These are phyloP conservation scores for Trichocomaceae sp. DNA, from an alignment of 2,329 filamentous ascomycete genomes.

Conservation along the genomic window DNA sequence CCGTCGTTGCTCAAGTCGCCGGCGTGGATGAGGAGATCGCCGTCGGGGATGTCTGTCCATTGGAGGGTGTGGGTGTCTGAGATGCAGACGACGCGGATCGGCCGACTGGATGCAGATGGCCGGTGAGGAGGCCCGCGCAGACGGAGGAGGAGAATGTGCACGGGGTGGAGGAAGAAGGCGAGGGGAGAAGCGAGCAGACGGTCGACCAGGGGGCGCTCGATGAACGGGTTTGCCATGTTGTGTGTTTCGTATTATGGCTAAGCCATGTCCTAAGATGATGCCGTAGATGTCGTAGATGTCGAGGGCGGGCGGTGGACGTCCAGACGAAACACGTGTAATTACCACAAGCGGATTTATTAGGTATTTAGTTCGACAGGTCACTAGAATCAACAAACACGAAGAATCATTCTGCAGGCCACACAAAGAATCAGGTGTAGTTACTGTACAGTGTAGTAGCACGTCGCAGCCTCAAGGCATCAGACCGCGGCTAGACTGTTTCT, in stretches of 20 bases:
- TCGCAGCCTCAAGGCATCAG: too few relatives aligned
- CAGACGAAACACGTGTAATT: too few relatives aligned
- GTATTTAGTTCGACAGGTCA: too few relatives aligned
- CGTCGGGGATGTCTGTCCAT: slow-evolving; percentile 49
- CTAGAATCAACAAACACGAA: too few relatives aligned
- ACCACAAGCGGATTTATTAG: too few relatives aligned
- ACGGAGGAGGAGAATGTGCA: slow-evolving; percentile 59
- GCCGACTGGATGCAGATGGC: slow-evolving; percentile 47
- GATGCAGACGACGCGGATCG: slow-evolving; percentile 73
- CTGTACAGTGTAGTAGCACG: too few relatives aligned
- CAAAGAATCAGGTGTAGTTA: too few relatives aligned
- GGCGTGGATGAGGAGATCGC: slow-evolving; percentile 82
- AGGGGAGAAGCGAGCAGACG: slow-evolving; percentile 63
- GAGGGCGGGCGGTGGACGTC: too few relatives aligned
- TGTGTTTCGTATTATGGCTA: neutral
- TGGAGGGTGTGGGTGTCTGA: slow-evolving; percentile 77
- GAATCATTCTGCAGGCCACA: too few relatives aligned
- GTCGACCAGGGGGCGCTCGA: slow-evolving; percentile 50
- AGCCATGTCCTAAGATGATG: too few relatives aligned
- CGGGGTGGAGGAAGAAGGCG: slow-evolving; percentile 52
- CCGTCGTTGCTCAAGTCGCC: slow-evolving; percentile 77
- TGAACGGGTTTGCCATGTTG: slow-evolving; percentile 40
- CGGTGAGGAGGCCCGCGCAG: slow-evolving; percentile 61
- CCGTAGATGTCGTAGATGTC: too few relatives aligned
- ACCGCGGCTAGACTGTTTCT: too few relatives aligned